These are phyloP conservation scores for Populus tomentosa DNA, from an alignment of 441 rosid genomes.

Conservation along the genomic window DNA sequence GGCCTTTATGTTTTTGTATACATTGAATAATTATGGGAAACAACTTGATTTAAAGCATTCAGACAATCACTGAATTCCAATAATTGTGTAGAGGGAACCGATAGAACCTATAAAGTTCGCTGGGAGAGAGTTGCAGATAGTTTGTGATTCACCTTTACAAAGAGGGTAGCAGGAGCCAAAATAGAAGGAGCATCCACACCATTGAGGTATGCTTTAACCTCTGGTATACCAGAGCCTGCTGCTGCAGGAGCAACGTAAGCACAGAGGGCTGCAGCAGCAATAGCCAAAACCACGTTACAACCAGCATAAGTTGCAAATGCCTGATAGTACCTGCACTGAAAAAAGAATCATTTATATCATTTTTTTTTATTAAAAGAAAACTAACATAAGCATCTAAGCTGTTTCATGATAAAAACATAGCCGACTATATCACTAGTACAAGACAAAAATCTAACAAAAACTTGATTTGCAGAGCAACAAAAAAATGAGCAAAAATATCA, in stretches of 20 bases:
- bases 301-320: conserved; percentile 63
- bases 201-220: conserved; percentile 96
- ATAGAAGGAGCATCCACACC: conserved; percentile 91
- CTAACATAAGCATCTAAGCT: not conserved
- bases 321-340: conserved; percentile 60
- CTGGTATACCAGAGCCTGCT: conserved; percentile 78
- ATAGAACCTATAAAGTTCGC: too few species aligned
- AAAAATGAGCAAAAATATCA: not conserved
- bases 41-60: too few species aligned
- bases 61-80: too few species aligned
- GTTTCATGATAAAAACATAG: not conserved
- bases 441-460: not conserved
- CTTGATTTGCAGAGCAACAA: not conserved
- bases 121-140: not conserved
- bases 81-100: not conserved
- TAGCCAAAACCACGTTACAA: conserved; percentile 64
- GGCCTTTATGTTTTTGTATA: too few species aligned
- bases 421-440: not conserved
- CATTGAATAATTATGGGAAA: too few species aligned
- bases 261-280: conserved; percentile 65
- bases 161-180: conserved; percentile 85
- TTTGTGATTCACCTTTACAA: conserved; percentile 62
- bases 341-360: conserved; percentile 4
- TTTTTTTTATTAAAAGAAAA: not conserved
- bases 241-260: conserved; percentile 52